Percentiles rank a stretch among this genome's conserved stretches.
Evolutionary conservation across 108 stramenopile species (phyloP).

Genomic region (Skeletonema potamos): DNA sequence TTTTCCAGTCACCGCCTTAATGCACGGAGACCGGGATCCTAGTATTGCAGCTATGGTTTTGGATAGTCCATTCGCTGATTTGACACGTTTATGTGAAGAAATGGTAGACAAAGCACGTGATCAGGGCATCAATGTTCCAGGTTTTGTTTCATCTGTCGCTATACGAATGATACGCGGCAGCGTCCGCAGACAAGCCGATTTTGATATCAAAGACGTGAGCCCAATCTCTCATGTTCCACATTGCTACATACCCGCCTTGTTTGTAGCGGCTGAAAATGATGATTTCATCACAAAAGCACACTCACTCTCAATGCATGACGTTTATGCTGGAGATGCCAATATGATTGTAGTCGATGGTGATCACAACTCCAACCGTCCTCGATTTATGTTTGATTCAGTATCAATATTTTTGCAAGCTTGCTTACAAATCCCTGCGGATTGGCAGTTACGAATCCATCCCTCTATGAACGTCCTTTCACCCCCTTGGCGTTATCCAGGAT

Average conservation of each 20-base stretch:
- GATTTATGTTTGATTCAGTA: constrained; percentile 95
- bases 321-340: constrained; percentile 97
- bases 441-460: constrained; percentile 78
- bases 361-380: constrained; percentile 95
- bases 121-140: constrained; percentile 84
- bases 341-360: constrained; percentile 95
- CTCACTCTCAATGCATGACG: constrained; percentile 80
- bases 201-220: constrained; percentile 88
- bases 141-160: constrained; percentile 73
- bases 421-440: constrained; percentile 75
- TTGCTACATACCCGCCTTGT: constrained; percentile 95
- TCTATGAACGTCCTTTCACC: constrained; percentile 85
- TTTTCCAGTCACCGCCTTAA: constrained; percentile 85
- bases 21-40: constrained; percentile 98
- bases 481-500: constrained; percentile 75
- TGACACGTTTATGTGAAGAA: constrained; percentile 91
- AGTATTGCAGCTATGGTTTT: constrained; percentile 96
- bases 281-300: constrained; percentile 92
- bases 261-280: constrained; percentile 93
- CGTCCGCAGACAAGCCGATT: constrained; percentile 90
- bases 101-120: constrained; percentile 96
- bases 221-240: constrained; percentile 88
- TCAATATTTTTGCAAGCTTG: constrained; percentile 93
- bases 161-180: constrained; percentile 82
- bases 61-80: constrained; percentile 95